phyloP scores from a whole-genome alignment of 106 monocot genomes.

The Triglochin maritima region DNA sequence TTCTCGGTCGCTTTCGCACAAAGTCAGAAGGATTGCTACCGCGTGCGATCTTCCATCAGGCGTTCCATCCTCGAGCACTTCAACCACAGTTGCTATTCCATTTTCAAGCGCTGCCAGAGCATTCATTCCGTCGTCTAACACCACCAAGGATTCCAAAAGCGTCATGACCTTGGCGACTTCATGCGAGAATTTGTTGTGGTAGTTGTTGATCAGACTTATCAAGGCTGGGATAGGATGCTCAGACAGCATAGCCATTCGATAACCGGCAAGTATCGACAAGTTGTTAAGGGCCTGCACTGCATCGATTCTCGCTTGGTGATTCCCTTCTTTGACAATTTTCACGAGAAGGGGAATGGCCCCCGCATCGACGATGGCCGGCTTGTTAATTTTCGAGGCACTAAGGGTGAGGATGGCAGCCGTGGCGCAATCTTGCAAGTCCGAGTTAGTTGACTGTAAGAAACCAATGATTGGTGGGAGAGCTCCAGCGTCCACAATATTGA shows the following conservation, averaged over 20 bases:
- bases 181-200: slow-evolving; percentile 40
- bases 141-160: slow-evolving; percentile 42
- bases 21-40: slow-evolving; percentile 25
- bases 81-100: slow-evolving; percentile 66
- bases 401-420: slow-evolving; percentile 50
- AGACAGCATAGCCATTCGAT: slow-evolving; percentile 29
- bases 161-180: slow-evolving; percentile 52
- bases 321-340: slow-evolving; percentile 34
- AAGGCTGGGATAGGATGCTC: slow-evolving; percentile 40
- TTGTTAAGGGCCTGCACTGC: slow-evolving; percentile 61
- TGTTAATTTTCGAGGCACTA: slow-evolving; percentile 48
- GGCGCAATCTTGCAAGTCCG: slow-evolving; percentile 47
- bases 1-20: slow-evolving; percentile 34
- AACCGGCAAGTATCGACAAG: slow-evolving; percentile 37
- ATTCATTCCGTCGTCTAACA: slow-evolving; percentile 25
- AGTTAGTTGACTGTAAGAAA: slow-evolving; percentile 43
- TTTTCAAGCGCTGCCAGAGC: slow-evolving; percentile 34
- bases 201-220: slow-evolving; percentile 30
- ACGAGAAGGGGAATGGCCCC: slow-evolving; percentile 46
- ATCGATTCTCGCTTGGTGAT: slow-evolving; percentile 45
- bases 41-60: slow-evolving; percentile 29
- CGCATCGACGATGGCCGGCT: slow-evolving; percentile 32
- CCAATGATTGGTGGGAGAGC: slow-evolving; percentile 38
- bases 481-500: slow-evolving; percentile 49
- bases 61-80: slow-evolving; percentile 62